Base-by-base conservation (phyloP, 2,329 filamentous ascomycete species). In the Coleophoma cylindrospora region DNA sequence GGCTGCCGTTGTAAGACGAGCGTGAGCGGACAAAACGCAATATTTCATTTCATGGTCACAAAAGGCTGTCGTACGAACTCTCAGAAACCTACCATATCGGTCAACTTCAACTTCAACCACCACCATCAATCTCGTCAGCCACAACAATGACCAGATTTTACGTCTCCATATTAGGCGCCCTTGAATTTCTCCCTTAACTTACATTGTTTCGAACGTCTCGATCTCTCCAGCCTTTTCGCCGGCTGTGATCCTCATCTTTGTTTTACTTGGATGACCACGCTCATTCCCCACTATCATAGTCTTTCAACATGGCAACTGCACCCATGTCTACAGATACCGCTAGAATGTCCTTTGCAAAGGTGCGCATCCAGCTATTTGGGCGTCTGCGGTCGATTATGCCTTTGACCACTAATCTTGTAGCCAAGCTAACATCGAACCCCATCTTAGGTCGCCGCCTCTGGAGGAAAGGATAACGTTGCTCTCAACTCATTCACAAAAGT, bases 341-440 rank as follows among this genome's bases (percentile, higher is more conserved):
- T 48, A 83, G 81, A 68, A 78, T 84, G 60, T 89, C 86, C 40
- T 91, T 91, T 74, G 87, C 87, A 69, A 90, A 88, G 79, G 87
- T 89, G 72, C 51, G 74, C 61, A 53, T 37, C 21, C 45, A 32
- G 7, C 27, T 27, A 10, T 27, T 27, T 10, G 9, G 9, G 27
- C 27, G 27, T 27, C 27, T 3, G 6, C 27, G 27, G 27, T 27
- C 27, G 27, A 27, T 3, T 10, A 27, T 27, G 27, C 27, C 7
- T 27, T 27, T 27, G 27, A 10, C 27, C 27, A 27, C 27, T 27
- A 27, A 27, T 27, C 27, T 27, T 27, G 27, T 27, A 27, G 27
- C 27, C 27, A 27, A 8, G 27, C 27, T 27, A 27, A 27, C 27
- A 27, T 27, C 27, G 4, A 27, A 27, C 27, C 27, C 27, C 27